Conservation (phyloP, 352 stramenopile species). For the Phytophthora podocarpi region DNA sequence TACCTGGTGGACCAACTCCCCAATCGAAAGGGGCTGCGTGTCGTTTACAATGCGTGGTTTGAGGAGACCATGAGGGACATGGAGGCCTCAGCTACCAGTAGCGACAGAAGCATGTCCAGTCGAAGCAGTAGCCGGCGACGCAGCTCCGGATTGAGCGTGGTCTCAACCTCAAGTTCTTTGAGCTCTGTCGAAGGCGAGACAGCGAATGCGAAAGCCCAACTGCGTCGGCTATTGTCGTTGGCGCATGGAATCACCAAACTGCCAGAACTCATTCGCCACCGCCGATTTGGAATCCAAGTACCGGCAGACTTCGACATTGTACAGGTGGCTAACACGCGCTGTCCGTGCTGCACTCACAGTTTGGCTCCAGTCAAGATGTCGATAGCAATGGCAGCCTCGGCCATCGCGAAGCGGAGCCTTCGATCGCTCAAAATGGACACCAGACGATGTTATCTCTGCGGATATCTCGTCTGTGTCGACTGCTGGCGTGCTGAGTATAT, state of each 20-base stretch:
- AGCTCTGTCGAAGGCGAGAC: background rate
- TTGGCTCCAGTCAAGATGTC: conserved; percentile 32
- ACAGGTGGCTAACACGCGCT: conserved; percentile 21
- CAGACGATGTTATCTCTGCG: conserved; percentile 30
- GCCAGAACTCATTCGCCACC: conserved; percentile 23
- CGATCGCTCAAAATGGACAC: conserved; percentile 24
- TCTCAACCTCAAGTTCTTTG: conserved; percentile 6
- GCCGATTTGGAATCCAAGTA: conserved; percentile 32
- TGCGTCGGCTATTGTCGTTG: conserved; percentile 23
- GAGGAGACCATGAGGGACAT: conserved; percentile 5
- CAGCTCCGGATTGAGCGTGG: background rate
- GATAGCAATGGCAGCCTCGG: conserved; percentile 16
- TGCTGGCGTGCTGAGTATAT: conserved; percentile 34
- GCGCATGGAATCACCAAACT: conserved; percentile 30
- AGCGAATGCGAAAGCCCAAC: conserved; percentile 19
- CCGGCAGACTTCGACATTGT: conserved; percentile 15
- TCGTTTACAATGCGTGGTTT: conserved; percentile 50
- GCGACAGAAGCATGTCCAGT: conserved; percentile 18
- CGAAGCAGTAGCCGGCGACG: conserved; percentile 8
- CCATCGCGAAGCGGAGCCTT: conserved; percentile 18
- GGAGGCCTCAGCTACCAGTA: background rate
- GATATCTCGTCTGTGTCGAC: conserved; percentile 31
- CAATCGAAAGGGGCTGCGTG: conserved; percentile 31
- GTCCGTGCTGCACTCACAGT: conserved; percentile 36
- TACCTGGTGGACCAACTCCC: conserved; percentile 44